Base-by-base conservation (phyloP, 2,329 filamentous ascomycete species). In the Paraphaeosphaeria sporulosa region DNA sequence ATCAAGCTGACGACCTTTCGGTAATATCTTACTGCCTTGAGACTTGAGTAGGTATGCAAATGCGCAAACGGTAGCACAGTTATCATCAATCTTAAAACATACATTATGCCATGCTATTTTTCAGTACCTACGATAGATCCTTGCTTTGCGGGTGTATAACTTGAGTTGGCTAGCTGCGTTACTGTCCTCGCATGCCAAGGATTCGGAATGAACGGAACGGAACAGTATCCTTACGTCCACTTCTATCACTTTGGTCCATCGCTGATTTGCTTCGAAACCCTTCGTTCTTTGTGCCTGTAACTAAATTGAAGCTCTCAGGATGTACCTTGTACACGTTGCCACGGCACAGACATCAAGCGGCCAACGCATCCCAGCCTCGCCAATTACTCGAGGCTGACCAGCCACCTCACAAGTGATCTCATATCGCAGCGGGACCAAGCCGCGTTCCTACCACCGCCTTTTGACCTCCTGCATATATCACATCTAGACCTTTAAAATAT, bases 301-400 rank as follows among this genome's bases (percentile, higher is more conserved):
- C 27, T 36, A n/a, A 30, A 25, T 12, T 27, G 5, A 46, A 23
- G 42, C 10, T 30, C 19, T 53, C 52, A 63, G 62, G 55, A 66
- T 68, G 64, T 43, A 21, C 57, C 64, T 47, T 65, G 65, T 53
- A 51, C 53, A 52, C 36, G 55, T 56, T 57, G 57, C 61, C 64
- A 62, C 68, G 58, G 55, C 61, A 68, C 68, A 66, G 71, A 64
- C 67, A 59, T 49, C 40, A 51, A 19, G 46, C n/a, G 49, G 64
- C 64, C 73, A 76, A 65, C 65, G 63, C 64, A 68, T 70, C 68
- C 74, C 74, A 76, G 70, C 74, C 74, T 66, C 73, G 71, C 64
- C 59, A 55, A 74, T 67, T 76, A 73, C 53, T 61, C 51, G 48
- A 59, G 63, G 59, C 64, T 62, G 63, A 64, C 74, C 73, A 76